Conservation (phyloP, 2,329 filamentous ascomycete species). For the Ilyonectria mors-panacis region DNA sequence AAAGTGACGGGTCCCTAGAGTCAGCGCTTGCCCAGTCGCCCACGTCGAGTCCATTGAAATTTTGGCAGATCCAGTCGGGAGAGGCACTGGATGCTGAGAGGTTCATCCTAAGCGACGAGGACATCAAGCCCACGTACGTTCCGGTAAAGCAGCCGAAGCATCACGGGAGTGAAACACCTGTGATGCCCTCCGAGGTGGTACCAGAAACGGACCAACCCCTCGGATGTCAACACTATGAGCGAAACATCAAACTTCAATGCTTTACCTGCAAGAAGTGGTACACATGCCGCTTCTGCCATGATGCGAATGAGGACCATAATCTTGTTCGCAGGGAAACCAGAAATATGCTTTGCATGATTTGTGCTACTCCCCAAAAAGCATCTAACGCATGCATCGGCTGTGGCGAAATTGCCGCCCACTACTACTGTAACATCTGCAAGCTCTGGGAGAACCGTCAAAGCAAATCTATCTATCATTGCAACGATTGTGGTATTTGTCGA, state of each 20-base stretch:
- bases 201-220: slow-evolving; percentile 61
- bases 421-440: slow-evolving; percentile 96
- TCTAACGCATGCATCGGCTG: slow-evolving; percentile 85
- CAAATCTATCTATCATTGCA: slow-evolving; percentile 96
- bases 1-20: slow-evolving; percentile 40
- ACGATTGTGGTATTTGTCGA: slow-evolving; percentile 95
- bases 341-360: slow-evolving; percentile 98
- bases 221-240: slow-evolving; percentile 93
- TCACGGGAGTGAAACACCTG: slow-evolving; percentile 60
- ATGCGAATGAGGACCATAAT: slow-evolving; percentile 83
- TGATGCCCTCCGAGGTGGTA: slow-evolving; percentile 36
- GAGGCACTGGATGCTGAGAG: slow-evolving; percentile 58
- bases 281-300: slow-evolving; percentile 94
- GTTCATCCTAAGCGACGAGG: slow-evolving; percentile 70
- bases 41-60: slow-evolving; percentile 66
- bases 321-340: slow-evolving; percentile 87
- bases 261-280: slow-evolving; percentile 93
- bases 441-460: slow-evolving; percentile 94
- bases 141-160: slow-evolving; percentile 65
- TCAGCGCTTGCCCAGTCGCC: slow-evolving; percentile 57
- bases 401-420: slow-evolving; percentile 83
- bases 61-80: slow-evolving; percentile 68
- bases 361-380: slow-evolving; percentile 86
- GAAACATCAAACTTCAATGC: slow-evolving; percentile 97
- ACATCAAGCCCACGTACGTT: slow-evolving; percentile 78